Conservation (phyloP, 495 filamentous ascomycete genomes). For the Hapsidospora chrysogenum region DNA sequence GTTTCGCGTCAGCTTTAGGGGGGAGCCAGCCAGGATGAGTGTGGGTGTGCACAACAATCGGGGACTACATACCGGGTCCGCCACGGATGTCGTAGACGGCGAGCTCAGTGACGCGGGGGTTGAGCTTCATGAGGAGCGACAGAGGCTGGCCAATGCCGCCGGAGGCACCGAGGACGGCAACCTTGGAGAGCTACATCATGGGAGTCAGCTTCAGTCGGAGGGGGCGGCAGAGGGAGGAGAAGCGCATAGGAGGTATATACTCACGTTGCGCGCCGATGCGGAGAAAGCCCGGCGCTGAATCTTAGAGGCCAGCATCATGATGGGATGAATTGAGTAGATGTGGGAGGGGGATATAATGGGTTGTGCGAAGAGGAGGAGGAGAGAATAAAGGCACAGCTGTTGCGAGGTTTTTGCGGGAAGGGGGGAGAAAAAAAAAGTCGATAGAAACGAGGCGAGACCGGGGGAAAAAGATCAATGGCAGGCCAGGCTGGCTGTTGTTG, state of each 20-base stretch:
- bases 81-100: slow-evolving; percentile 95
- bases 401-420: not conserved
- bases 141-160: slow-evolving; percentile 98
- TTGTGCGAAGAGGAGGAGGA: too few species aligned
- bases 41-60: slow-evolving; percentile 2
- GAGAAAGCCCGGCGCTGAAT: slow-evolving; percentile 89
- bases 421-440: not conserved
- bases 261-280: slow-evolving; percentile 75
- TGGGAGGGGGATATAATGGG: too few species aligned
- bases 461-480: not conserved
- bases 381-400: not conserved
- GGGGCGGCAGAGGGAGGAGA: slow-evolving; percentile 4
- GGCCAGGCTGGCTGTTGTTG: too few species aligned
- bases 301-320: slow-evolving; percentile 64
- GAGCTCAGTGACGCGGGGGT: slow-evolving; percentile 79
- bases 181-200: slow-evolving; percentile 78
- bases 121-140: slow-evolving; percentile 94
- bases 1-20: too few species aligned
- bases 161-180: slow-evolving; percentile 85
- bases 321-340: not conserved
- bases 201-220: too few species aligned
- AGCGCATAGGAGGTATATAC: slow-evolving; percentile 11
- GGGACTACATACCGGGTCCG: slow-evolving; percentile 56
- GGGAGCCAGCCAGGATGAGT: not conserved
- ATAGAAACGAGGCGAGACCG: too few species aligned